Base-by-base conservation (phyloP, 2,329 filamentous ascomycete species). In the Aspergillus sp. region DNA sequence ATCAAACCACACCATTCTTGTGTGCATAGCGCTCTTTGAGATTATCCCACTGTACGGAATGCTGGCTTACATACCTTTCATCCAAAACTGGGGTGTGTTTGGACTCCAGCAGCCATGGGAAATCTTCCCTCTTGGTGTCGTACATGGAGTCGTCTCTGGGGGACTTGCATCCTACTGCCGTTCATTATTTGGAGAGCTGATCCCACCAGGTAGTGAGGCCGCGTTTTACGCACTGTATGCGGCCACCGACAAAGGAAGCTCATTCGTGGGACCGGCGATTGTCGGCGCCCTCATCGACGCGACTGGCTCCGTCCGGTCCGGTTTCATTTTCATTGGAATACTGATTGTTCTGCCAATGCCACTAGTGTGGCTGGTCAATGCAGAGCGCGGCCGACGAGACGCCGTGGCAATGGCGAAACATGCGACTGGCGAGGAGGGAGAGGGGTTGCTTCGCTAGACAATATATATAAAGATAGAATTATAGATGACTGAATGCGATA, bases 171-270 rank as follows among this genome's bases (percentile, higher is more conserved):
- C 88, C 15, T 96, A 96, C 75, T 97, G 93, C 70, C 87, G 93
- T 17, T 91, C 89, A 43, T 80, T 97, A 2, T 97, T 90, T 68
- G 91, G 91, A 17, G 89, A 96, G 73, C 81, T 97, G 56, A 95
- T 97, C 57, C 93, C 93, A 0, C 90, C 91, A 0, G 93, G 93
- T 3, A 93, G 87, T 25, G 93, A 97, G 73, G 92, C 93, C 0
- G 91, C 92, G 0, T 97, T 97, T 70, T 97, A 95, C 71, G 93
- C 93, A 0, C 79, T 97, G 3, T 97, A 96, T 69, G 93, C 93
- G 21, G 96, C 96, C 58, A 97, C 93, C 0, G 93, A 97, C 72
- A 97, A 97, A 74, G 92, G 92, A 0, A 93, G 89, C 40, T 93
- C 89, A 66, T 83, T 96, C 1, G 96, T 97, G 70, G 93, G 93